A percentile compares a stretch with the other conserved stretches of the same genome.
These are phyloP conservation scores for Coix lacrymajobi DNA, from an alignment of 176 grass and related monocot species.

Conservation along the genomic window DNA sequence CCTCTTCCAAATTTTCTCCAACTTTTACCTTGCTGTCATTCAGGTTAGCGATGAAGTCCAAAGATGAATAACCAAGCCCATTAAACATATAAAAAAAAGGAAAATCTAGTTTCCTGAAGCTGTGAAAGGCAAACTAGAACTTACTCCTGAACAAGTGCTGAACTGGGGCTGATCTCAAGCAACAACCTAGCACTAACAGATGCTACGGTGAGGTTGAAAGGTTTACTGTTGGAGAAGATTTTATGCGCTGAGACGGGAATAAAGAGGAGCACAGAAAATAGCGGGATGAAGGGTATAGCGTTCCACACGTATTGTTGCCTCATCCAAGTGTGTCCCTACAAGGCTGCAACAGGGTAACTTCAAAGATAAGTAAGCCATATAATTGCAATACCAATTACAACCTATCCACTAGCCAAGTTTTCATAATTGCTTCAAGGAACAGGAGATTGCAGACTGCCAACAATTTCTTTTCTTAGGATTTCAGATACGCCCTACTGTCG, in stretches of 20 bases:
- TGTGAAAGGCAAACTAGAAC: background rate
- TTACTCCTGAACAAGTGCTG: background rate
- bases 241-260: background rate
- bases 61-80: background rate
- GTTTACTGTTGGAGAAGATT: background rate
- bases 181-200: background rate
- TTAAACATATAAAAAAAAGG: background rate
- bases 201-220: background rate
- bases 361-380: background rate
- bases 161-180: background rate
- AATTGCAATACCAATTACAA: background rate
- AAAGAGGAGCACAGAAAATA: constrained; percentile 12
- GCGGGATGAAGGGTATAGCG: background rate
- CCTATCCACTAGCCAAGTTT: background rate
- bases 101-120: background rate
- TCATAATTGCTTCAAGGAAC: background rate
- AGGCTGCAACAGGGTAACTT: background rate
- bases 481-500: background rate
- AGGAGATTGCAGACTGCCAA: background rate
- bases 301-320: background rate
- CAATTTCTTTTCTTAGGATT: background rate
- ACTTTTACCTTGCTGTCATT: background rate
- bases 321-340: background rate
- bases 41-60: constrained; percentile 2
- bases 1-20: constrained; percentile 12